Percentiles rank a stretch among this genome's conserved stretches.
phyloP scores from a whole-genome alignment of 768 basidiomycete genomes.

The Lactarius deliciosus region DNA sequence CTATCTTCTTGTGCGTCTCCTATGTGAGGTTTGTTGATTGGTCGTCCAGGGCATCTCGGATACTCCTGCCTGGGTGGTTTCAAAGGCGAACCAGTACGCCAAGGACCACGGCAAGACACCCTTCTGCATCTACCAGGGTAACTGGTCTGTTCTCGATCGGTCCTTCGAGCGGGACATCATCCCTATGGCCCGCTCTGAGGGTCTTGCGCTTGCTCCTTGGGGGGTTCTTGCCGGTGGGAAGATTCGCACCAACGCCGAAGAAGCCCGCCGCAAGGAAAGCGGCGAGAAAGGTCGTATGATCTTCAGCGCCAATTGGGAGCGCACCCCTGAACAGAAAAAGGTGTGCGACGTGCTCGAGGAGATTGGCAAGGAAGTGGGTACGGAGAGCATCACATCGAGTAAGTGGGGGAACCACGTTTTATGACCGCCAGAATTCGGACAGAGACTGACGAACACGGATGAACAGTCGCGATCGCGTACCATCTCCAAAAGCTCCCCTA shows the following conservation, averaged over 20 bases:
- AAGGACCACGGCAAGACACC: conserved; percentile 40
- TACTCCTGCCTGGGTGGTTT: conserved; percentile 41
- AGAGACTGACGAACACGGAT: not conserved
- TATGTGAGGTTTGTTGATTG: not conserved
- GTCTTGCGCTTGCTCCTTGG: conserved; percentile 45
- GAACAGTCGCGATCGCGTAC: conserved; percentile 47
- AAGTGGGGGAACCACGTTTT: not conserved
- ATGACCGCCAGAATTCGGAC: not conserved
- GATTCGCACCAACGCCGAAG: conserved; percentile 42
- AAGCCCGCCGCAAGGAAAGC: conserved; percentile 34
- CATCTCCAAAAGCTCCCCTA: conserved; percentile 48
- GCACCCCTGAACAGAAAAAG: conserved; percentile 38
- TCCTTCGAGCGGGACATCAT: conserved; percentile 44
- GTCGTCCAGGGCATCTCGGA: conserved; percentile 27
- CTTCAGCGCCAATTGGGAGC: conserved; percentile 35
- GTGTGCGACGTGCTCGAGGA: conserved; percentile 40
- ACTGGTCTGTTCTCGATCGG: conserved; percentile 39
- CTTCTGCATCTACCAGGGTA: conserved; percentile 39
- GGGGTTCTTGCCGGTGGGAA: conserved; percentile 42
- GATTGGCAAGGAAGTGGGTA: conserved; percentile 41
- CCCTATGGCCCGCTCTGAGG: conserved; percentile 39
- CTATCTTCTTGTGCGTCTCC: not conserved
- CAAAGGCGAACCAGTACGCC: conserved; percentile 43
- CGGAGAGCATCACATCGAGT: conserved; percentile 33
- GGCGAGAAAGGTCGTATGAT: conserved; percentile 40